Percentiles rank a stretch among this genome's conserved stretches.
Evolutionary conservation across 129 eudicot genomes (phyloP).

Genomic region (Artemisia argyi): DNA sequence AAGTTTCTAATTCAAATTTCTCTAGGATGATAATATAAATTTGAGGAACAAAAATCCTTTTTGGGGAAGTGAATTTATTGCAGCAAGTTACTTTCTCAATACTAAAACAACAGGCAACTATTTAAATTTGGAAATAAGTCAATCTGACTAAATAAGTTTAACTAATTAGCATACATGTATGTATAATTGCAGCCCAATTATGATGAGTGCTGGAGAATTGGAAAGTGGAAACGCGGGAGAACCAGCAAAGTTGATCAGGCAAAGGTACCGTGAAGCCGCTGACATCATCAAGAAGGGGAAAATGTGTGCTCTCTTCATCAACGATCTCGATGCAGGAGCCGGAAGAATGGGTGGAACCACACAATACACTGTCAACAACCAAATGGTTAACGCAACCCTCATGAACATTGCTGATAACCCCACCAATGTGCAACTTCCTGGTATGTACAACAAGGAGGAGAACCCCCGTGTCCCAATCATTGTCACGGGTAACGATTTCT

Average conservation of each 20-base stretch:
- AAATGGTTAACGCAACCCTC: constrained; percentile 97
- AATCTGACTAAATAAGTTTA: background rate
- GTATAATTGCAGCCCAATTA: constrained; percentile 65
- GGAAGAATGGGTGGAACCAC: constrained; percentile 99
- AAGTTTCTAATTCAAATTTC: too few species aligned
- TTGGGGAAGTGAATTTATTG: too few species aligned
- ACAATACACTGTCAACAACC: constrained; percentile 98
- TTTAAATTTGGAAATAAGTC: background rate
- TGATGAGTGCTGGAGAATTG: constrained; percentile 99
- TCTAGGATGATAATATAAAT: too few species aligned
- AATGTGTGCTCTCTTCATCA: constrained; percentile 90
- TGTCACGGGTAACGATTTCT: constrained; percentile 93
- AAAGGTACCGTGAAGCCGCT: constrained; percentile 94
- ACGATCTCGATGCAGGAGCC: constrained; percentile 98
- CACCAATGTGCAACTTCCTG: constrained; percentile 94
- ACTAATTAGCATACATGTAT: background rate
- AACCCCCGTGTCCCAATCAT: constrained; percentile 89
- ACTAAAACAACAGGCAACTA: too few species aligned
- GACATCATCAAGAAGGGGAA: constrained; percentile 90
- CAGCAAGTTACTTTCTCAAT: too few species aligned
- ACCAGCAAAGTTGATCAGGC: constrained; percentile 92
- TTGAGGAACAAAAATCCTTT: too few species aligned
- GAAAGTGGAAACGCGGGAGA: constrained; percentile 99
- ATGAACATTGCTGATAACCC: constrained; percentile 99
- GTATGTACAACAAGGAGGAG: constrained; percentile 98